Base-by-base conservation (phyloP, 2,329 filamentous ascomycete genomes). In the Penicillium thymicola region DNA sequence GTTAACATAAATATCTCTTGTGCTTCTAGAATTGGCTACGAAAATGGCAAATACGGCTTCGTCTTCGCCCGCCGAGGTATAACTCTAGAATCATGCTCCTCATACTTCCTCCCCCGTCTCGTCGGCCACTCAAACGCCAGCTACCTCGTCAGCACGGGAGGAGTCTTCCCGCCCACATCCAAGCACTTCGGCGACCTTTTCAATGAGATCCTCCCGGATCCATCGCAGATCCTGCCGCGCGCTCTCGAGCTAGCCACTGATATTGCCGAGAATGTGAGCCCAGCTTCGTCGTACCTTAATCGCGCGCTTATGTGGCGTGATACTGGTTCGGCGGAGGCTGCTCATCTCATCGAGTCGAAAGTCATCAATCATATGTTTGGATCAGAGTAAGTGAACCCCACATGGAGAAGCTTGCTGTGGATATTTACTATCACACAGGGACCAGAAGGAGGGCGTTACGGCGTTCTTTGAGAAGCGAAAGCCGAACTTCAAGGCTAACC, bases 11-110 rank as follows among this genome's bases (percentile, higher is more conserved):
- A 49, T 4, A 13, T 6, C 16, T 10, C 16, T 18, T 47, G 1
- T 2, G n/a, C 18, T 16, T 5, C 16, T 11, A 72, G 82, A 41
- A 75, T 87, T 59, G 83, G 77, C 40, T 84, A 82, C 61, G 69
- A 75, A 40, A 73, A 76, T 11, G 85, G 87, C 2, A 88, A 88
- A 67, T 82, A 91, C 60, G 89, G 88, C 51, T 89, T 91, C 68
- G 87, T 90, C 18, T 92, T 92, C 71, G 80, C 82, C 25, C 82
- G 87, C 27, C 80, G 88, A 42, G 89, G 88, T 1, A 79, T 92
- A 65, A 79, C 85, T 57, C 87, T 89, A 82, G 89, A 92, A 72
- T 88, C 86, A 0, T 87, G 83, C 67, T 85, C 81, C 49, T 86
- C 84, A 9, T 92, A 82, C 72, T 92, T 89, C 76, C 78, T 92